phyloP scores from a whole-genome alignment of 148 eudicot genomes.

The Hydrangea macrophylla region DNA sequence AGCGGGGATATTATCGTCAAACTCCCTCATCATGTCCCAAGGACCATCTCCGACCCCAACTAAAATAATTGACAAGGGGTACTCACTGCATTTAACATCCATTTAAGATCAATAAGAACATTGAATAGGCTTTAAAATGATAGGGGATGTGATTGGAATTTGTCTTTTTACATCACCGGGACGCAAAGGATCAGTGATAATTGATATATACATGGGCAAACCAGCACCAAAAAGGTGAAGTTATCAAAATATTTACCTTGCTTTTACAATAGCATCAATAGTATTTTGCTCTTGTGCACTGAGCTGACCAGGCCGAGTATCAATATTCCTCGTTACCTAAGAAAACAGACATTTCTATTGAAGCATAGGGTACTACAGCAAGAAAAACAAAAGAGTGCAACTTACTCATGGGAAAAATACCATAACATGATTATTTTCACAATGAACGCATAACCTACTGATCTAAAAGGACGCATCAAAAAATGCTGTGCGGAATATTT shows the following conservation, averaged over 20 bases:
- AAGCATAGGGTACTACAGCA: neutral
- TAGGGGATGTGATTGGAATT: no score
- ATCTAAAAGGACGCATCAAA: no score
- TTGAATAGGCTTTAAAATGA: no score
- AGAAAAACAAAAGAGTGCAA: neutral
- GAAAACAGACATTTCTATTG: conserved; percentile 2
- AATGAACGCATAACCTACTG: no score
- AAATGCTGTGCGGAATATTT: no score
- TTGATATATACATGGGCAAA: no score
- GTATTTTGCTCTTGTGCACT: conserved; percentile 71
- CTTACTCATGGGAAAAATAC: no score
- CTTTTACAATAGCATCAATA: conserved; percentile 68
- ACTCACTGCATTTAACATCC: conserved; percentile 44
- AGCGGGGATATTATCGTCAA: conserved; percentile 76
- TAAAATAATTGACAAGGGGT: conserved; percentile 73
- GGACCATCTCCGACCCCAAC: conserved; percentile 96
- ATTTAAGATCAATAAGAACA: neutral
- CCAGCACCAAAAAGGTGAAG: neutral
- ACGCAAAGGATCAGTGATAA: no score
- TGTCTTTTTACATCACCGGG: no score
- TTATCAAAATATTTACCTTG: conserved; percentile 45
- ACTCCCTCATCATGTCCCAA: conserved; percentile 87
- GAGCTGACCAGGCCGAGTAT: conserved; percentile 49
- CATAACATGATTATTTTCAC: no score
- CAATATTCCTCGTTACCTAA: conserved; percentile 73